Evolutionary conservation across 139 green algal species (phyloP).

Genomic region (Zygnema circumcarinatum): DNA sequence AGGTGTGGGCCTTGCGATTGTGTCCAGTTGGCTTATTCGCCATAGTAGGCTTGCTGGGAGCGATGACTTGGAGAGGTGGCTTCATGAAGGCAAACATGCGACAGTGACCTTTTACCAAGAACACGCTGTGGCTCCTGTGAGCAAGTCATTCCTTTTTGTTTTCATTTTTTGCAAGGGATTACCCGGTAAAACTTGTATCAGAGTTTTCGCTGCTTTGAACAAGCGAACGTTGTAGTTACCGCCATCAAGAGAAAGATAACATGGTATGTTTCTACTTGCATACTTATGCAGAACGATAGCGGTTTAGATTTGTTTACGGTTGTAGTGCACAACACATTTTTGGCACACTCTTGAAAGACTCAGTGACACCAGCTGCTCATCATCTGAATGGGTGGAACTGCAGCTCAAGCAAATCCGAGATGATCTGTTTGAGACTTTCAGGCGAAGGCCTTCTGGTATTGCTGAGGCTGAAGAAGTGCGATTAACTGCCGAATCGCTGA

Average conservation of each 20-base stretch:
- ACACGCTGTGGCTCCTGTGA: constrained; percentile 77
- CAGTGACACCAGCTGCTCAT: not conserved
- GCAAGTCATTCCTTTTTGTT: not conserved
- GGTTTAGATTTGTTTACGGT: too few relatives aligned
- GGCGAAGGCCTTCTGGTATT: constrained; percentile 8
- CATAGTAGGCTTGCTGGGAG: constrained; percentile 80
- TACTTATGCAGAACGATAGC: too few relatives aligned
- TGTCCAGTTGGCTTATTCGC: constrained; percentile 68
- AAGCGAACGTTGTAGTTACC: not conserved
- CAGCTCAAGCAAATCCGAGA: constrained; percentile 76
- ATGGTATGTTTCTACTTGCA: too few relatives aligned
- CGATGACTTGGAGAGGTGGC: constrained; percentile 78
- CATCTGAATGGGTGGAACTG: not conserved
- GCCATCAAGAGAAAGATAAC: too few relatives aligned
- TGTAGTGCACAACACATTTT: too few relatives aligned
- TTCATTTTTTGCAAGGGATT: not conserved
- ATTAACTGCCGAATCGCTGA: constrained; percentile 16
- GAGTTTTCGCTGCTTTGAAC: not conserved
- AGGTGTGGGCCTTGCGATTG: not conserved
- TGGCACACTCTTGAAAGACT: too few relatives aligned
- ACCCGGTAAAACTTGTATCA: not conserved
- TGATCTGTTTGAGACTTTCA: constrained; percentile 76
- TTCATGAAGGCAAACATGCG: not conserved
- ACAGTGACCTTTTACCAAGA: constrained; percentile 50
- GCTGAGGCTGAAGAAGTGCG: constrained; percentile 35